phyloP scores from a whole-genome alignment of 768 basidiomycete genomes.

The Filobasidium floriforme region DNA sequence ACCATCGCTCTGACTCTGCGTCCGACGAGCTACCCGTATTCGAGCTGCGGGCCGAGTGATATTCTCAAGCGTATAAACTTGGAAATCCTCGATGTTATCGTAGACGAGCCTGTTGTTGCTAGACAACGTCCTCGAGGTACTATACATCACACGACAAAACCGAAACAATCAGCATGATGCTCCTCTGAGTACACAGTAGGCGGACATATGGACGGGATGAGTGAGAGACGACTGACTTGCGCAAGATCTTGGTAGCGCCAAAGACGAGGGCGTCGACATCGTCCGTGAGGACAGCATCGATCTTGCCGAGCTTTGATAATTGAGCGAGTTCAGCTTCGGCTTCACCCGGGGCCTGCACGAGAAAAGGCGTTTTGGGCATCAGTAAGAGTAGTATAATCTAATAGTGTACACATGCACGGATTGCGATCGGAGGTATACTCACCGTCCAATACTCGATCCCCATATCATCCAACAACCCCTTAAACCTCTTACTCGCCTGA shows the following conservation, averaged over 20 bases:
- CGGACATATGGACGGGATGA: too few species aligned
- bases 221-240: constrained; percentile 58
- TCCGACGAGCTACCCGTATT: too few species aligned
- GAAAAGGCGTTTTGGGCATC: not conserved
- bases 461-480: constrained; percentile 48
- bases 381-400: too few species aligned
- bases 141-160: too few species aligned
- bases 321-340: constrained; percentile 90
- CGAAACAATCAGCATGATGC: too few species aligned
- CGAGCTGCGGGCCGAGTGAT: not conserved
- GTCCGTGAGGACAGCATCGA: constrained; percentile 84
- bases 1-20: too few species aligned
- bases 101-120: constrained; percentile 48
- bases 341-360: constrained; percentile 67
- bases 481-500: constrained; percentile 36
- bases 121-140: constrained; percentile 36
- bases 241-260: constrained; percentile 70
- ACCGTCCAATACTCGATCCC: constrained; percentile 51
- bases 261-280: constrained; percentile 91
- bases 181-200: too few species aligned
- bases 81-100: constrained; percentile 51
- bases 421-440: constrained; percentile 18
- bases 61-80: constrained; percentile 20
- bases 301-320: constrained; percentile 67
- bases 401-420: too few species aligned